These are phyloP conservation scores for Zalaria sp. DNA, from an alignment of 2,329 filamentous ascomycete genomes.

Conservation along the genomic window DNA sequence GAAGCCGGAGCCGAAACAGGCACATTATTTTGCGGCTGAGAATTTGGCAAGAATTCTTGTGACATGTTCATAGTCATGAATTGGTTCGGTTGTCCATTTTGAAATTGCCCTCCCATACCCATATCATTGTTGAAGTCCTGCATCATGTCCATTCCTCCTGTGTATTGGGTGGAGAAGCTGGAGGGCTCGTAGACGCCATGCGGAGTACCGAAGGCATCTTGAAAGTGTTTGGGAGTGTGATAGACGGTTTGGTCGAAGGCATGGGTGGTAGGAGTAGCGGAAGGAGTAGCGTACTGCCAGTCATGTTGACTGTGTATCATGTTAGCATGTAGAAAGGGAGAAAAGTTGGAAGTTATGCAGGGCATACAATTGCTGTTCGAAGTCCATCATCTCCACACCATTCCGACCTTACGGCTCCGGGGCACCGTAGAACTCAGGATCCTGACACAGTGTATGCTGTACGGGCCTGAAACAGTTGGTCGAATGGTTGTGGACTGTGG, in stretches of 20 bases:
- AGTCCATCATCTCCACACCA: not conserved
- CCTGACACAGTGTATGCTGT: too few relatives aligned
- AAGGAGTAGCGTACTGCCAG: constrained; percentile 29
- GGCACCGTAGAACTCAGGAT: too few relatives aligned
- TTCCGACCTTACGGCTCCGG: not conserved
- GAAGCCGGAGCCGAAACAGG: too few relatives aligned
- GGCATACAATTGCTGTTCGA: not conserved
- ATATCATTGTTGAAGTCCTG: constrained; percentile 46
- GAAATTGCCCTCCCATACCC: constrained; percentile 18
- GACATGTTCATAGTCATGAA: constrained; percentile 17
- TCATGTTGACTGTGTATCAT: constrained; percentile 1
- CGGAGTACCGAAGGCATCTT: constrained; percentile 36
- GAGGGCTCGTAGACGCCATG: constrained; percentile 9
- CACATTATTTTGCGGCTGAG: too few relatives aligned
- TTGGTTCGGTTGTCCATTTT: constrained; percentile 27
- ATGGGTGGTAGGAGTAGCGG: constrained; percentile 31
- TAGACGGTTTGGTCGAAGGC: constrained; percentile 23
- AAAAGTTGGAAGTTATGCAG: not conserved
- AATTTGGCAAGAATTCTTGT: not conserved
- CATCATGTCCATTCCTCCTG: constrained; percentile 21
- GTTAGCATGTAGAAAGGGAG: not conserved
- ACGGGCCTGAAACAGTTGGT: too few relatives aligned
- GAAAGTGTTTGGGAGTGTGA: constrained; percentile 34
- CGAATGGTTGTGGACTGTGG: too few relatives aligned
- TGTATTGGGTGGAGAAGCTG: constrained; percentile 17